Conservation (phyloP, 768 basidiomycete species). For the Xanthoconium purpureum region DNA sequence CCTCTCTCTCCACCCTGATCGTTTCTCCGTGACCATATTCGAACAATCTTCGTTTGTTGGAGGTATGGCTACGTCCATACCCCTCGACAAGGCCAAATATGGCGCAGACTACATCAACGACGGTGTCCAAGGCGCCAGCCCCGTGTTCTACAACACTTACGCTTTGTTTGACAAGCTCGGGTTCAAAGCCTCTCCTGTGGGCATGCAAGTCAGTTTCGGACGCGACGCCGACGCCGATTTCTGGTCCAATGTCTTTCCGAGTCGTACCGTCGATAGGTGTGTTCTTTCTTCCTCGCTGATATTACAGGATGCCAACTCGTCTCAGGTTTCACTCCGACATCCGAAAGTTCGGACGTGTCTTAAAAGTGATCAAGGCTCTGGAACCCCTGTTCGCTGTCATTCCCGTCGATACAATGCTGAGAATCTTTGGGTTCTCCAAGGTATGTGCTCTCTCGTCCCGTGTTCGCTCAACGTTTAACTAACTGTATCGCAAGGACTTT, state of each 20-base stretch:
- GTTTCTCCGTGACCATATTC: background rate
- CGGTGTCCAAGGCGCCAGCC: background rate
- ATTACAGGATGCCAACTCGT: background rate
- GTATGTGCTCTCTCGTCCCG: background rate
- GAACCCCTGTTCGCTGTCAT: slow-evolving; percentile 2
- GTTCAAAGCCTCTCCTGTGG: background rate
- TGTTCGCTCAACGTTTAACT: background rate
- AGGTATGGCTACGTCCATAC: background rate
- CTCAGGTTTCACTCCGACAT: slow-evolving; percentile 9
- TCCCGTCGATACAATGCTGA: slow-evolving; percentile 1
- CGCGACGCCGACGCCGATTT: background rate
- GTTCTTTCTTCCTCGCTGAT: background rate
- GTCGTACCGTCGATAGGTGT: background rate
- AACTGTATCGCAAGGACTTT: background rate
- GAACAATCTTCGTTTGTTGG: background rate
- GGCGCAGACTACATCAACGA: background rate
- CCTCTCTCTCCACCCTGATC: background rate
- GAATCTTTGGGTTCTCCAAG: background rate
- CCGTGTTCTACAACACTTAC: background rate
- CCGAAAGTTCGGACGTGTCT: slow-evolving; percentile 1
- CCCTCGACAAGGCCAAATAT: background rate
- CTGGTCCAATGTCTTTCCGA: background rate
- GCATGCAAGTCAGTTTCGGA: slow-evolving; percentile 1
- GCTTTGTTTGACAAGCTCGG: background rate
- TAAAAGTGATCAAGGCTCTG: slow-evolving; percentile 1